Evolutionary conservation across 2,329 filamentous ascomycete genomes (phyloP), one percentile per base, ranked within the genome.

Genomic region (Arachnomyces sp.): DNA sequence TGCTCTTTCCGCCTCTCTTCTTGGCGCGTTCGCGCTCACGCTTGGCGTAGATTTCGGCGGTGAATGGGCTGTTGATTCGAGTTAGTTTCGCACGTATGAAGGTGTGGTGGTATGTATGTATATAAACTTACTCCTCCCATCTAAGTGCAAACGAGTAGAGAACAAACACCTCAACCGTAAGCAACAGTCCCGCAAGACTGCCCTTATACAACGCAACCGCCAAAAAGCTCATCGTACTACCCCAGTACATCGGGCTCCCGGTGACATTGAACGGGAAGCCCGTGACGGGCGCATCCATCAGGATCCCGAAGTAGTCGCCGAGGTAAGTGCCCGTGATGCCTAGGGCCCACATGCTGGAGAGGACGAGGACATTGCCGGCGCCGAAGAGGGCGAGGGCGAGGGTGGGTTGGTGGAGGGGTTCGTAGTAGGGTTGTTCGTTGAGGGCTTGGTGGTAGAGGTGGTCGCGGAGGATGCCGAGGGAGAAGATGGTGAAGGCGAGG

Each of bases 241-340:
- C 92, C 69, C 88, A 84, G 72, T 98, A 98, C 92, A 98, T 98
- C 47, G 92, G 92, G 38, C 87, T 83, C 49, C 79, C 77, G 40
- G 82, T 89, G 45, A 96, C 75, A 64, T 84, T 96, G 74, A 98
- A 98, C 2, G 92, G 92, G 61, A 98, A 98, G 11, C 85, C 83
- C 9, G 88, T 94, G 38, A 98, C 89, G 55, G 90, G 90, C 51
- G 82, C 71, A 60, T 96, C 90, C 88, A 95, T 94, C 50, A 98
- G 73, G 61, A 96, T 95, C 52, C 92, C 92, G 60, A 96, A 98
- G 73, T 98, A 98, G 70, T 98, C 92, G 53, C 92, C 92, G 28
- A 98, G 73, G 61, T 95, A 98, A 29, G 92, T 98, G 47, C 92
- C 92, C 1, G 88, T 95, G 56, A 98, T 79, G 43, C 92, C 92